Base-by-base conservation (phyloP, 2,329 filamentous ascomycete genomes). In the Zymoseptoria pseudotritici region DNA sequence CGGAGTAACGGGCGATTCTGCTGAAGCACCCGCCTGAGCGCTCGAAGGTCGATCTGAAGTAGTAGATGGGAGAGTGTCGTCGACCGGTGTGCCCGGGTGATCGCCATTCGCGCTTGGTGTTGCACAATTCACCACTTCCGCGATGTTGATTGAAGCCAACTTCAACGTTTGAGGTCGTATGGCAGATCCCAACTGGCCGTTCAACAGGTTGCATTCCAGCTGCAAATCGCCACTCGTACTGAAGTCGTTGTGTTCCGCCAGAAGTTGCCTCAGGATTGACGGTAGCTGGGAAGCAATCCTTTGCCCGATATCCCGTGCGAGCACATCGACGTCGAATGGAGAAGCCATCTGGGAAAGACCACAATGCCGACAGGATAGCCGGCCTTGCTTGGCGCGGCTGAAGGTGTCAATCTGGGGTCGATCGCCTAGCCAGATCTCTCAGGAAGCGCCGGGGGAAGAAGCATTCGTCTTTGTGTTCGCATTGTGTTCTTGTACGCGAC, bases 141-240 rank as follows among this genome's bases (percentile, higher is more conserved):
- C 58, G 42, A 66, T 61, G 49, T 66, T 61, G 52, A 66, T 56
- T 6, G 62, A 61, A 8, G 64, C 62, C 17, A 66, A 29, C 36
- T 58, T 61, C 22, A 65, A 20, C 11, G 63, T 52, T 10, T 57
- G 58, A 19, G 50, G 8, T 20, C 54, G 54, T 49, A 58, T 51
- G 2, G 59, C 60, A 13, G 29, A 46, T 2, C 56, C 57, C 22
- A 49, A 19, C 13, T 57, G 58, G 24, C 62, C 58, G 22, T 53
- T 61, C 31, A 60, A 53, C 21, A 66, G 57, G 46, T 59, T 64
- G 56, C 64, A 66, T 58, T 66, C 62, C 26, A 66, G 53, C 22
- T 63, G 64, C n/a, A 66, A 56, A 36, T 62, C 64, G 36, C 49
- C 58, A 11, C 56, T 54, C 19, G 51, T n/a, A 21, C 20, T 29